Evolutionary conservation across 495 filamentous ascomycete species (phyloP), one percentile per base, ranked within the genome.

Genomic region (Parmelia sp.): DNA sequence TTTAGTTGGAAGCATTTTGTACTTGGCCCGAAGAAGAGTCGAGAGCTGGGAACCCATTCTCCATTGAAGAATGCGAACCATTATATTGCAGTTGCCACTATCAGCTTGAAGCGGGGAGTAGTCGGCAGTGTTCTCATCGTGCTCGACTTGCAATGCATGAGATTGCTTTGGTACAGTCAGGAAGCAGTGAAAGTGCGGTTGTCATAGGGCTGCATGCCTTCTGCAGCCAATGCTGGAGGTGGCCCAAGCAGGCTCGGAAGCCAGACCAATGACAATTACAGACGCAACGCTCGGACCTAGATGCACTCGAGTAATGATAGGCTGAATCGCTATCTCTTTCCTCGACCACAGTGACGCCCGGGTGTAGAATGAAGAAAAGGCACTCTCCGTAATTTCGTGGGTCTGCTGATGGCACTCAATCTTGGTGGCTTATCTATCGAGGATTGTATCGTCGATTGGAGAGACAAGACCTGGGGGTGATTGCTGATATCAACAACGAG

Each of bases 1-100:
- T 39, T 65, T 58, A 57, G 65, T 37, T 59, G 71, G 59, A 47
- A 70, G 56, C 71, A 73, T 67, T 49, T 61, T 63, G 70, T 68
- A 71, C 27, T 57, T 53, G 49, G 36, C 25, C 19, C 19, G 36
- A 44, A 42, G 23, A 3, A 59, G 36, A 29, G 21, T 57, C 19
- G 49, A 31, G 42, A 63, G 35, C 17, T 4, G 45, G 11, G 40
- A 35, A 39, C 49, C 35, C 25, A 23, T 47, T 47, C 27, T 31
- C 27, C 49, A 19, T 31, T 27, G 1, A 19, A 19, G 25, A 53
- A 5, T 2, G 0, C 1, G 19, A 12, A 5, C 31, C 8, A n/a
- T 8, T 27, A 51, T 51, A 51, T 29, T 15, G 11, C 11, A 27
- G 15, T 31, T 53, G 49, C 49, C 49, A 31, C 49, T 53, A 29